Conservation (phyloP, 176 grass and related monocot species). For the Bothriochloa decipiens region DNA sequence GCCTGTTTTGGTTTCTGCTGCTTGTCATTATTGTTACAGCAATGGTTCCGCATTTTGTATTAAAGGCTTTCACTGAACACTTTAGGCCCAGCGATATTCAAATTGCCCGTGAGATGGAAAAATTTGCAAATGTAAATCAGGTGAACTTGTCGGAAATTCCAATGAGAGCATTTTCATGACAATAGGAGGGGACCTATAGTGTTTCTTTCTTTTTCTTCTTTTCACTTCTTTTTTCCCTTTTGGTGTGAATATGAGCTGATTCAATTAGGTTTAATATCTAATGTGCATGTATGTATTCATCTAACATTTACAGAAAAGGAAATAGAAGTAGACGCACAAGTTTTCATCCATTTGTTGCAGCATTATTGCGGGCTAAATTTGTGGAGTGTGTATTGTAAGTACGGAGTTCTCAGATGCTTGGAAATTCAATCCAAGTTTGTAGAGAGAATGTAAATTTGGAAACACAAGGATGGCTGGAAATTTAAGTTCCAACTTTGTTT, state of each 20-base stretch:
- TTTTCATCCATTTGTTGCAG: neutral
- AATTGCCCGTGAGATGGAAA: slow-evolving; percentile 78
- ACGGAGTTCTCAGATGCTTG: neutral
- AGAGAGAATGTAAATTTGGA: neutral
- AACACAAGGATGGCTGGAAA: neutral
- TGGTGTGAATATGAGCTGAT: slow-evolving; percentile 59
- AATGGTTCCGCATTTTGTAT: slow-evolving; percentile 72
- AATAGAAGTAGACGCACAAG: slow-evolving; percentile 38
- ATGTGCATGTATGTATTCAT: slow-evolving; percentile 38
- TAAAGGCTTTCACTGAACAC: slow-evolving; percentile 64
- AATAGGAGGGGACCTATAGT: slow-evolving; percentile 34
- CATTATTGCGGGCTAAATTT: slow-evolving; percentile 11
- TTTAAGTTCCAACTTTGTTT: neutral
- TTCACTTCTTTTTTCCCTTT: neutral
- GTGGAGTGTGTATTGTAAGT: slow-evolving; percentile 5
- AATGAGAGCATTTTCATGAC: slow-evolving; percentile 59
- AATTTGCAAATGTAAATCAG: slow-evolving; percentile 51
- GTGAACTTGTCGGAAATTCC: slow-evolving; percentile 51
- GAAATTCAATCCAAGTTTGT: neutral
- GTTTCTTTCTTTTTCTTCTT: slow-evolving; percentile 21
- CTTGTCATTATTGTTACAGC: slow-evolving; percentile 59
- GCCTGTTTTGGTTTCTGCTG: slow-evolving; percentile 71
- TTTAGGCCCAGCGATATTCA: slow-evolving; percentile 72
- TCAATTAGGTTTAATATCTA: slow-evolving; percentile 51
- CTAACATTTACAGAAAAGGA: slow-evolving; percentile 43